Evolutionary conservation across 805 yeast species (phyloP), one percentile per base, ranked within the genome.

Genomic region (Wickerhamiella kurtzmanii): DNA sequence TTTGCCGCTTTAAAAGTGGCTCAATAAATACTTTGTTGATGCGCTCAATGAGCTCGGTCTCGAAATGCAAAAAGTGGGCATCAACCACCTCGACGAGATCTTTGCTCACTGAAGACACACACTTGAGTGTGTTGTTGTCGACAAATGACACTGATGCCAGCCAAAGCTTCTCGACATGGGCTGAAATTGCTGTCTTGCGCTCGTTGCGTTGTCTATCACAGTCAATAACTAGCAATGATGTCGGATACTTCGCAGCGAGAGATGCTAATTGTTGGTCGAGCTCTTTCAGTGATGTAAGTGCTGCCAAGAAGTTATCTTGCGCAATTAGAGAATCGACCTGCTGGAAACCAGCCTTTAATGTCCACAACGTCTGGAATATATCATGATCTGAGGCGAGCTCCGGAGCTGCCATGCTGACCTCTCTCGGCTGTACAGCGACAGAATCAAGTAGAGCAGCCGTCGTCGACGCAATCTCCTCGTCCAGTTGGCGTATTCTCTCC

Each of bases 331-430:
- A 42, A 19, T 32, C 36, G 13, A 38, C 35, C 22, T 48, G 48
- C 36, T 39, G 46, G 37, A 48, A 39, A 3, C 37, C 48, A 3
- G 48, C 48, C 20, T 48, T 43, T 20, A 45, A 22, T 2, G 39
- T 22, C 51, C 48, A 42, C 35, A 48, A 38, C 42, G 39, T 41
- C 17, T 39, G 22, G 22, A 47, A 22, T 3, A 44, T 15, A 3
- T 25, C 44, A 15, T 35, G 41, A 35, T 44, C 44, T 8, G 22
- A 22, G 2, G 37, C 22, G 21, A 4, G n/a, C 15, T 43, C 45
- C 6, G 19, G 39, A 20, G 21, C 16, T 16, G 18, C 44, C 22
- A n/a, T 15, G 8, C 5, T 13, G 19, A 32, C 22, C 6, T 15
- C 35, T 11, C 8, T n/a, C 4, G 38, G 18, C 20, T 42, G 22